phyloP scores from a whole-genome alignment of 495 filamentous ascomycete genomes.

The Podospora pseudocomata region DNA sequence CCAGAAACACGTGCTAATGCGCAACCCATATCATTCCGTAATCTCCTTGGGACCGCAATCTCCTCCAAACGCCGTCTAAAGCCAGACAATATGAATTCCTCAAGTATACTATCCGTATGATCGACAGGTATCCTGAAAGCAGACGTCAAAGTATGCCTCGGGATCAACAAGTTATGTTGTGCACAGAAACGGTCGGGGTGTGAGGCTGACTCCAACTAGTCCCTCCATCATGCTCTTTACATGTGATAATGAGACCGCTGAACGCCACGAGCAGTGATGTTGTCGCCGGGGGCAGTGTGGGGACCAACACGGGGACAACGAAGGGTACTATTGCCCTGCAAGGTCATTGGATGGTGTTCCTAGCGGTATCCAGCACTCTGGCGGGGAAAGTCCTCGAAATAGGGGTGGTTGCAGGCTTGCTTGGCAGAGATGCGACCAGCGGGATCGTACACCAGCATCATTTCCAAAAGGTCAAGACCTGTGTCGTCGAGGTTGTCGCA shows the following conservation, averaged over 20 bases:
- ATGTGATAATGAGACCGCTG: neutral
- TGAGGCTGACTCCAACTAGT: neutral
- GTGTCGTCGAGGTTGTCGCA: conserved; percentile 60
- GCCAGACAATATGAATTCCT: neutral
- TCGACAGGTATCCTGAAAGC: conserved; percentile 6
- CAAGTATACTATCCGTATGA: neutral
- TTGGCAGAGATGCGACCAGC: conserved; percentile 92
- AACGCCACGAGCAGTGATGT: neutral
- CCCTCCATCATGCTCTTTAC: neutral
- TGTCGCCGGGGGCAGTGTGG: too few species aligned
- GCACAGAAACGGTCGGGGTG: neutral
- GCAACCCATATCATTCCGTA: neutral
- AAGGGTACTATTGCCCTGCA: neutral
- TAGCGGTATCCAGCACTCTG: conserved; percentile 40
- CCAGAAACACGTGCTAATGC: neutral
- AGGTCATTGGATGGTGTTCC: conserved; percentile 8
- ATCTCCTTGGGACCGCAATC: neutral
- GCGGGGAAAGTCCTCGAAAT: conserved; percentile 69
- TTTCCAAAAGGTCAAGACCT: conserved; percentile 86
- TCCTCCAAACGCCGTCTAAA: conserved; percentile 5
- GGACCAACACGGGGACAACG: too few species aligned
- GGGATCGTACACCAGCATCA: conserved; percentile 90
- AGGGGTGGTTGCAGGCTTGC: conserved; percentile 87
- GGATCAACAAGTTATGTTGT: neutral
- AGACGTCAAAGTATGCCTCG: neutral